Base-by-base conservation (phyloP, 2,329 filamentous ascomycete species). In the Penicillium brevicompactum region DNA sequence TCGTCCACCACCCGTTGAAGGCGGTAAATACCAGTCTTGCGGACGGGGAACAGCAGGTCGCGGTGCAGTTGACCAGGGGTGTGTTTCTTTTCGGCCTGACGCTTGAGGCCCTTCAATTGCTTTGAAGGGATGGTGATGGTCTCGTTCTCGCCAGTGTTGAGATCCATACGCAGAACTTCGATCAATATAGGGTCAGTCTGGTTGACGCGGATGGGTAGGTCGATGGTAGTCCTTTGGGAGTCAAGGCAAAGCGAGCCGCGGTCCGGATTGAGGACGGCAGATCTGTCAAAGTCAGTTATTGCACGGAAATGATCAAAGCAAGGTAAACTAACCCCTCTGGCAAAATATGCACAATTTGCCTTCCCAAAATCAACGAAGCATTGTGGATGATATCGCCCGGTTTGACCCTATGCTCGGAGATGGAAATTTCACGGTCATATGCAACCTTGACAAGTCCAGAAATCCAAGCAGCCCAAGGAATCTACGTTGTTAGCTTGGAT, bases 341-440 rank as follows among this genome's bases (percentile, higher is more conserved):
- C 52, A 99, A 80, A 68, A 99, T 96, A 71, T 99, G 94, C 74
- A 99, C 93, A 65, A 97, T 96, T 77, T 97, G 92, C 73, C 92
- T 94, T 69, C 94, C 94, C 76, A 96, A 84, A 61, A 99, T 97
- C 68, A 97, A 83, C 21, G 92, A 96, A 31, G 91, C 85, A 71
- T 97, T 97, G 71, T 97, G 91, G 58, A 96, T 80, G 60, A 99
- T 92, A 59, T 84, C 87, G 27, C 88, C 89, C 14, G 92, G 86
- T 70, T 96, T 96, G 70, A 99, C 93, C 68, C 87, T 91, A 63
- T 89, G 87, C 73, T 97, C 95, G n/a, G 91, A 94, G 62, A 99
- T 89, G 49, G 93, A 91, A 57, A 96, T 78, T 76, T 99, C 94
- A 67, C 91, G 88, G 71, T 97, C 92, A 77, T 94, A 97, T 48